Evolutionary conservation across 1,284 basidiomycete species (phyloP).

Genomic region (Peniophora sp.): DNA sequence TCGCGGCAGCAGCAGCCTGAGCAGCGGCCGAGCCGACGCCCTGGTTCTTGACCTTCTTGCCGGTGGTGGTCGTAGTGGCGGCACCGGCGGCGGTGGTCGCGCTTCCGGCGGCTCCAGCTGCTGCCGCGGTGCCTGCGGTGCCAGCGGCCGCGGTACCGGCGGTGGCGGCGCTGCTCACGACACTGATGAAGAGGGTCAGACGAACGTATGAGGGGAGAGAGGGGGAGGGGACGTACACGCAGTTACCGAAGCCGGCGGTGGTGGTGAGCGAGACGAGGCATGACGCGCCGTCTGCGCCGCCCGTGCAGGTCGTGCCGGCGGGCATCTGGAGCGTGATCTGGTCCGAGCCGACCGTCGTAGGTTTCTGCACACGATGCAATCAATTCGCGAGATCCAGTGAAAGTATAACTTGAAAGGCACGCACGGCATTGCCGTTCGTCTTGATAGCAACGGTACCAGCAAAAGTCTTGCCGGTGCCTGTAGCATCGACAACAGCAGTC

Average conservation of each 20-base stretch:
- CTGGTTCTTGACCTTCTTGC: slow-evolving; percentile 7
- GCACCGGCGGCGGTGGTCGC: neutral
- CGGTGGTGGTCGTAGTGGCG: slow-evolving; percentile 14
- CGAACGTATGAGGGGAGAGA: neutral
- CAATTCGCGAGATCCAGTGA: neutral
- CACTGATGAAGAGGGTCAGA: neutral
- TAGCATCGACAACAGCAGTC: slow-evolving; percentile 25
- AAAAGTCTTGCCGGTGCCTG: slow-evolving; percentile 29
- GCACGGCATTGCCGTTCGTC: slow-evolving; percentile 29
- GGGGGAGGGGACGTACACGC: slow-evolving; percentile 23
- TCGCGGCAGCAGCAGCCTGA: neutral
- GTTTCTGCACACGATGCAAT: slow-evolving; percentile 9
- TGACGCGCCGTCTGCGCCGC: slow-evolving; percentile 29
- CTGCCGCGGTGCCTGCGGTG: neutral
- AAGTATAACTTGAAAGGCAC: slow-evolving; percentile 6
- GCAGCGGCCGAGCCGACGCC: neutral
- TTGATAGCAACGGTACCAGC: slow-evolving; percentile 23
- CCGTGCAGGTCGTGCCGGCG: slow-evolving; percentile 36
- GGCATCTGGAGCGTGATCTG: slow-evolving; percentile 31
- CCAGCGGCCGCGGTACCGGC: neutral
- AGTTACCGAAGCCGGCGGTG: slow-evolving; percentile 36
- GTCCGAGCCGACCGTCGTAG: slow-evolving; percentile 24
- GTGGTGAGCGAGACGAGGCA: slow-evolving; percentile 37
- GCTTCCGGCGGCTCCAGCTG: neutral
- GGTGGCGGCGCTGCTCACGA: neutral